Evolutionary conservation across 1,139 yeast species (phyloP), one percentile per base, ranked within the genome.

Genomic region (Chernovozyma aurita): DNA sequence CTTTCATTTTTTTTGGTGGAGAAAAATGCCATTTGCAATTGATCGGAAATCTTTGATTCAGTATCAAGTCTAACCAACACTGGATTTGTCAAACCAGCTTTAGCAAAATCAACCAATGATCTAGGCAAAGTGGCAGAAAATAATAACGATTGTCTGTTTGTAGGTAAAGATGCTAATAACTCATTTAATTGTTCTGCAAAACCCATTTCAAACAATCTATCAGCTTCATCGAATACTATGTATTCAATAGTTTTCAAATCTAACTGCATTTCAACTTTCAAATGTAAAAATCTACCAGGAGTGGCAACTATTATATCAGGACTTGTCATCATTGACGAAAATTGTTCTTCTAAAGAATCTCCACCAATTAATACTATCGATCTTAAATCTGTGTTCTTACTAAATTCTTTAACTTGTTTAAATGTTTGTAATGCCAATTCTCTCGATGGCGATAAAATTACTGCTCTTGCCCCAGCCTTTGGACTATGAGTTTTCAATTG

Each of bases 201-300:
- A 38, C 98, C 97, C 85, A 90, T 83, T 63, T 94, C 99, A 55
- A 94, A 94, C 49, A 94, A 73, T 53, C 97, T 74, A 70, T 94
- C 99, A 26, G 98, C 98, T 68, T 94, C 99, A 65, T 94, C 99
- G 57, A 92, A 94, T 1, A 90, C 95, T 36, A 90, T 84, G 52
- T 85, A 90, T 55, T 92, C 95, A 17, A 92, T 78, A 3, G 88
- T 74, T 46, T 76, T 76, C 57, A 94, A 71, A 52, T 87, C 95
- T 40, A 92, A 70, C 44, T 78, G 78, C 98, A 94, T 94, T 63
- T 94, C 98, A 27, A 90, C 92, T 57, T 90, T 87, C 54, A 94
- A 74, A 73, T 94, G 98, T 61, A 92, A 63, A 53, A 94, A 92
- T 60, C 99, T 76, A 60, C 99, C 99, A 0, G 99, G 99, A 0